phyloP scores from a whole-genome alignment of 129 eudicot genomes.

The Flaveria robusta region DNA sequence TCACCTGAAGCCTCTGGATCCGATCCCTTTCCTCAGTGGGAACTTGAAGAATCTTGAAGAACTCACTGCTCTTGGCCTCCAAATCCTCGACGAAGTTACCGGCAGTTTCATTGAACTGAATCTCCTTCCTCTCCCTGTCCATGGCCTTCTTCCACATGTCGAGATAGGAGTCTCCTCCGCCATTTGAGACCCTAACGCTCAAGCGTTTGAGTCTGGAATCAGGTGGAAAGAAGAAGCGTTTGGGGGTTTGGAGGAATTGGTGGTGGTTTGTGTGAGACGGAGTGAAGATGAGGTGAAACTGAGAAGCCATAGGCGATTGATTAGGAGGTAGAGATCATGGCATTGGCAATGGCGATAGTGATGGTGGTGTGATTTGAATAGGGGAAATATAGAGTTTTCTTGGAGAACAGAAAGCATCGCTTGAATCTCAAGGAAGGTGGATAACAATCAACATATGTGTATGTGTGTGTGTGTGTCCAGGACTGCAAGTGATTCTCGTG shows the following conservation, averaged over 20 bases:
- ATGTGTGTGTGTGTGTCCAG: too few species aligned
- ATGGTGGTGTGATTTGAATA: not conserved
- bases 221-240: conserved; percentile 6
- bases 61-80: conserved; percentile 69
- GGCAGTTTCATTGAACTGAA: conserved; percentile 49
- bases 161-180: conserved; percentile 62
- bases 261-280: conserved; percentile 10
- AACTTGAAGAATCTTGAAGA: conserved; percentile 74
- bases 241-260: conserved; percentile 3
- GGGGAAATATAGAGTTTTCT: conserved; percentile 15
- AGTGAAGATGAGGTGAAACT: conserved; percentile 27
- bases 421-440: conserved; percentile 25
- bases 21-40: conserved; percentile 75
- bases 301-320: conserved; percentile 30
- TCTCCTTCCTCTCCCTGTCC: conserved; percentile 66
- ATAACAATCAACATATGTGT: not conserved
- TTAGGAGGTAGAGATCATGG: conserved; percentile 8
- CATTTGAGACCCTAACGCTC: conserved; percentile 39
- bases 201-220: not conserved
- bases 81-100: conserved; percentile 47
- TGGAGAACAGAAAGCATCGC: conserved; percentile 33
- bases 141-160: conserved; percentile 86
- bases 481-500: conserved; percentile 24
- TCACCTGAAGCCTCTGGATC: conserved; percentile 79
- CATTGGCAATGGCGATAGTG: not conserved